Conservation (phyloP, 768 basidiomycete species). For the Pluteus cervinus region DNA sequence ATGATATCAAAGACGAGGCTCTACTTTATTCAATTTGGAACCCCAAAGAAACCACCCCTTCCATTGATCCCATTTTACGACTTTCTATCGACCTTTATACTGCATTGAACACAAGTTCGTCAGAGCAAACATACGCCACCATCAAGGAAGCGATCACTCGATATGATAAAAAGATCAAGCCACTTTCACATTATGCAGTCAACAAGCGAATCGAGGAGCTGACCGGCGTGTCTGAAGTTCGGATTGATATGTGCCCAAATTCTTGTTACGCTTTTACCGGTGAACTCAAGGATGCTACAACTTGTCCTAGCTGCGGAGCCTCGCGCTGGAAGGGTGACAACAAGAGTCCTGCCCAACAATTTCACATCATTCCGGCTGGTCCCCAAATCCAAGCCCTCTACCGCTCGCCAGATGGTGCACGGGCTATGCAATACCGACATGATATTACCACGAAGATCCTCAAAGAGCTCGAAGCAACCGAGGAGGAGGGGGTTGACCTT, state of each 20-base stretch:
- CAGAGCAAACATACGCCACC: no score
- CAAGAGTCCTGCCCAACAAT: conserved; percentile 11
- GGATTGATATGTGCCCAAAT: conserved; percentile 2
- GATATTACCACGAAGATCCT: conserved; percentile 8
- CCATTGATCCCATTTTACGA: no score
- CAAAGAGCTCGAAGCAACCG: background rate
- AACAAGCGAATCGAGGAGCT: background rate
- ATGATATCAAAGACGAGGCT: no score
- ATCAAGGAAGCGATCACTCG: no score
- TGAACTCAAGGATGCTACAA: background rate
- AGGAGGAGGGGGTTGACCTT: background rate
- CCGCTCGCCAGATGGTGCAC: conserved; percentile 10
- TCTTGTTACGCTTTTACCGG: conserved; percentile 2
- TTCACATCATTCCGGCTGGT: conserved; percentile 25
- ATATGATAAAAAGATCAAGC: no score
- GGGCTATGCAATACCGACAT: conserved; percentile 11
- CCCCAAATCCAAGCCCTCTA: conserved; percentile 29
- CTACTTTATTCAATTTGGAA: no score
- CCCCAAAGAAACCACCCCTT: no score
- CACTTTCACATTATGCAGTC: background rate
- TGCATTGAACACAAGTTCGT: no score
- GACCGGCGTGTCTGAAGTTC: background rate
- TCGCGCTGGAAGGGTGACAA: conserved; percentile 1
- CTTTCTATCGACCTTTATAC: no score
- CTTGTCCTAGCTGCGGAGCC: background rate